Evolutionary conservation across 352 stramenopile species (phyloP).

Genomic region (Globisporangium cystogenes): DNA sequence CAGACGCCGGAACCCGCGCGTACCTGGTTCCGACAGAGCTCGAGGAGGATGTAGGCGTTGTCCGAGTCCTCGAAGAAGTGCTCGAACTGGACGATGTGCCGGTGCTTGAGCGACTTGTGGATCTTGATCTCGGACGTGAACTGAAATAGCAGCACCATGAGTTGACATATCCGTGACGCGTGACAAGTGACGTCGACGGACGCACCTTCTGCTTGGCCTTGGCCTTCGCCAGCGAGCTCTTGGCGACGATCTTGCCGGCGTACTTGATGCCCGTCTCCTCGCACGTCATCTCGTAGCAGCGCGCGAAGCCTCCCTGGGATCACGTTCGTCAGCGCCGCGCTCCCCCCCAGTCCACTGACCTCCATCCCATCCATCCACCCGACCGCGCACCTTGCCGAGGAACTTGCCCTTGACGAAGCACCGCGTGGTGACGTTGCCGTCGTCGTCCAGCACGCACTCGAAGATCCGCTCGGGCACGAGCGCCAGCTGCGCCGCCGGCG

Average conservation of each 20-base stretch:
- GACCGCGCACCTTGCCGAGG: conserved; percentile 86
- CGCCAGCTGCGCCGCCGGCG: conserved; percentile 1
- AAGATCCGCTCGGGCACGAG: conserved; percentile 58
- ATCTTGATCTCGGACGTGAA: conserved; percentile 98
- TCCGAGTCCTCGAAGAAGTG: conserved; percentile 97
- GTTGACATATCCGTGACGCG: not conserved
- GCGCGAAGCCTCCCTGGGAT: conserved; percentile 93
- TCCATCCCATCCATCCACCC: too few relatives aligned
- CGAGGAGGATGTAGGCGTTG: conserved; percentile 97
- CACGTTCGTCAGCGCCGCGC: too few relatives aligned
- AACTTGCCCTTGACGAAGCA: conserved; percentile 92
- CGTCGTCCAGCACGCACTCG: conserved; percentile 49
- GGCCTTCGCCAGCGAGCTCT: conserved; percentile 95
- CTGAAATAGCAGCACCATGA: conserved; percentile 14
- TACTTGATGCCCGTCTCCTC: conserved; percentile 91
- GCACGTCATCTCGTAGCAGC: conserved; percentile 95
- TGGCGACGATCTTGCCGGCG: conserved; percentile 98
- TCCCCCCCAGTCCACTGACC: too few relatives aligned
- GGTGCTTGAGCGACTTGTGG: conserved; percentile 94
- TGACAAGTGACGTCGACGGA: not conserved
- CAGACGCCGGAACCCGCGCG: not conserved
- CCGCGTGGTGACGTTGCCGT: conserved; percentile 50
- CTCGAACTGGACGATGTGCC: conserved; percentile 95
- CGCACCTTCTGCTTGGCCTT: conserved; percentile 95
- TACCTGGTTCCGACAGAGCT: conserved; percentile 95